A percentile compares a stretch with the other conserved stretches of the same genome.
These are phyloP conservation scores for Begonia peltatifolia DNA, from an alignment of 306 rosid species.

Conservation along the genomic window DNA sequence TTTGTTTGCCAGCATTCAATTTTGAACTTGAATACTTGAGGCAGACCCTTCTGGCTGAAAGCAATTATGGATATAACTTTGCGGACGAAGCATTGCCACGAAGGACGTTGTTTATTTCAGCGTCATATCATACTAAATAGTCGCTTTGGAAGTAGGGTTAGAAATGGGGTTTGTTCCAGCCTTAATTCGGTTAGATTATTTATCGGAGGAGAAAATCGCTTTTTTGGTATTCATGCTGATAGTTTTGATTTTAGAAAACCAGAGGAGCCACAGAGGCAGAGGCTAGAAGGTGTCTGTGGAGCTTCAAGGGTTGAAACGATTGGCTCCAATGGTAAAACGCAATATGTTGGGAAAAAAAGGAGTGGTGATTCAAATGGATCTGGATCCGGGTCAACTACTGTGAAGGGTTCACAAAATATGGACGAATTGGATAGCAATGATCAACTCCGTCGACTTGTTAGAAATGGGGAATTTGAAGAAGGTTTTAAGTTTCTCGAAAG, in stretches of 20 bases:
- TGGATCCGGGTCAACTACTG: conserved; percentile 10
- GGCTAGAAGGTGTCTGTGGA: conserved; percentile 20
- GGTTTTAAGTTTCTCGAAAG: conserved; percentile 50
- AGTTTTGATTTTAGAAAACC: conserved; percentile 11
- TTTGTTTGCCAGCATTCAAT: background rate
- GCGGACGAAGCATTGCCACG: conserved; percentile 20
- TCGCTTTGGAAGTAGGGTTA: conserved; percentile 16
- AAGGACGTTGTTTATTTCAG: conserved; percentile 41
- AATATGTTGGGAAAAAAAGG: conserved; percentile 12
- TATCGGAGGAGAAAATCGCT: conserved; percentile 19
- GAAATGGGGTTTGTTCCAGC: conserved; percentile 10
- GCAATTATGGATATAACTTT: conserved; percentile 28
- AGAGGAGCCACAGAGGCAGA: conserved; percentile 10
- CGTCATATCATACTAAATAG: conserved; percentile 8
- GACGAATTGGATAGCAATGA: conserved; percentile 42
- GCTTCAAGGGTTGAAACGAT: conserved; percentile 30
- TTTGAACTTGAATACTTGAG: conserved; percentile 6
- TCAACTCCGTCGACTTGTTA: conserved; percentile 43
- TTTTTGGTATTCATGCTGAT: conserved; percentile 14
- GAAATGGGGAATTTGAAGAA: conserved; percentile 58
- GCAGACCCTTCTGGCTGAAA: conserved; percentile 9
- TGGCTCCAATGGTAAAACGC: conserved; percentile 37
- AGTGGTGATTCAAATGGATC: conserved; percentile 19
- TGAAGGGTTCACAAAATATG: conserved; percentile 20
- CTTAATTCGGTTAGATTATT: conserved; percentile 9